Evolutionary conservation across 1,139 yeast genomes (phyloP), one percentile per base, ranked within the genome.

Genomic region (Geotrichum cucujoidarum): DNA sequence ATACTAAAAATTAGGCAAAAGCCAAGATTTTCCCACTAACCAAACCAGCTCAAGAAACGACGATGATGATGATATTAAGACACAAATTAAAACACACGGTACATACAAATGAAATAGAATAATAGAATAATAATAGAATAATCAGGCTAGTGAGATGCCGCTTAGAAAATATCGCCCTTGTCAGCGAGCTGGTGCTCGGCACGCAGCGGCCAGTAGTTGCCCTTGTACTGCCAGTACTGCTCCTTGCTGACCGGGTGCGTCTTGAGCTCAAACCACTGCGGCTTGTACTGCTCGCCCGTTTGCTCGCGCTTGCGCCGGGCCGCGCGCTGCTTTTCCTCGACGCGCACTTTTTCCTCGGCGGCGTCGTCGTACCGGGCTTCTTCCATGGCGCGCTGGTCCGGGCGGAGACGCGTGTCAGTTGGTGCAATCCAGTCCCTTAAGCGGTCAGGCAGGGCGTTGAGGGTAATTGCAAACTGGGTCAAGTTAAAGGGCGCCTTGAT

Each of bases 311-410:
- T 61, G 59, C 76, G 80, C 58, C 87, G 78, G 0, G 86, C 88
- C 1, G 80, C 83, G 64, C 98, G 80, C 69, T 92, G 98, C 65
- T 90, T 92, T 58, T 85, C 94, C 64, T 92, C 98, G 3, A 92
- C 86, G 43, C 95, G 73, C 55, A 77, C 78, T 70, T 94, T 92
- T 57, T 89, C 95, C n/a, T 74, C 76, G 14, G 94, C 79, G 0
- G 98, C 98, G 21, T 76, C 73, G 59, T 90, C 97, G 60, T 92
- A 94, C 42, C 77, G 68, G n/a, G 97, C 98, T 56, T 89, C 89
- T 65, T 92, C 98, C 98, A 94, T 94, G 4, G 95, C 97, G 53
- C 97, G 77, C 69, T 92, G 98, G 69, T 92, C 98, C 0, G 98
- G 98, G 64, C 98, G 78, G 57, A 88, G 72, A 62, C 98, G 77